A percentile compares a stretch with the other conserved stretches of the same genome.
Evolutionary conservation across 331 rosid genomes (phyloP).

Genomic region (Pyracantha coccinea): DNA sequence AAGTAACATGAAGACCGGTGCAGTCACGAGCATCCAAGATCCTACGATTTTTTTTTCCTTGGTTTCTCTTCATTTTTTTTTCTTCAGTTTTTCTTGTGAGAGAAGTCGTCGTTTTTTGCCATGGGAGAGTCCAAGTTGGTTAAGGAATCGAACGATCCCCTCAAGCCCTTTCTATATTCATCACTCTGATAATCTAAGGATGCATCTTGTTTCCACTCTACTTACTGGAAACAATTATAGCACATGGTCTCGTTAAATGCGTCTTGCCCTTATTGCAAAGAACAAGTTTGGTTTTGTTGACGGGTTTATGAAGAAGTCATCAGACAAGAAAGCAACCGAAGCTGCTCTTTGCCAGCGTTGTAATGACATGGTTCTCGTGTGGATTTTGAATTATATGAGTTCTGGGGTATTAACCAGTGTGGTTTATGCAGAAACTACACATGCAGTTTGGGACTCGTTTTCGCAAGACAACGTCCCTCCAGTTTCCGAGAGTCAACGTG

Average conservation of each 20-base stretch:
- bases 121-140: not conserved
- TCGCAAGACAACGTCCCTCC: not conserved
- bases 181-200: not conserved
- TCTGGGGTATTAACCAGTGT: not conserved
- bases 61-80: too few relatives aligned
- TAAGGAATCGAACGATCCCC: not conserved
- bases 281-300: too few relatives aligned
- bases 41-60: not conserved
- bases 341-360: not conserved
- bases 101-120: accelerated
- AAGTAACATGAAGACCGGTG: too few relatives aligned
- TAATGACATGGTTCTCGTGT: not conserved
- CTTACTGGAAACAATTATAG: too few relatives aligned
- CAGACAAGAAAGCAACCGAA: too few relatives aligned
- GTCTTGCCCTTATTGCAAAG: too few relatives aligned
- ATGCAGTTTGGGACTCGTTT: not conserved
- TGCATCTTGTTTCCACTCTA: too few relatives aligned
- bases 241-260: too few relatives aligned
- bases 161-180: not conserved
- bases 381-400: not conserved
- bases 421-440: not conserved
- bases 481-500: not conserved
- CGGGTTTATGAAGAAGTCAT: too few relatives aligned
- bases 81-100: not conserved
- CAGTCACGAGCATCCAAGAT: not conserved